Conservation (phyloP, 2,329 filamentous ascomycete species). For the Hirsutella minnesotensis region DNA sequence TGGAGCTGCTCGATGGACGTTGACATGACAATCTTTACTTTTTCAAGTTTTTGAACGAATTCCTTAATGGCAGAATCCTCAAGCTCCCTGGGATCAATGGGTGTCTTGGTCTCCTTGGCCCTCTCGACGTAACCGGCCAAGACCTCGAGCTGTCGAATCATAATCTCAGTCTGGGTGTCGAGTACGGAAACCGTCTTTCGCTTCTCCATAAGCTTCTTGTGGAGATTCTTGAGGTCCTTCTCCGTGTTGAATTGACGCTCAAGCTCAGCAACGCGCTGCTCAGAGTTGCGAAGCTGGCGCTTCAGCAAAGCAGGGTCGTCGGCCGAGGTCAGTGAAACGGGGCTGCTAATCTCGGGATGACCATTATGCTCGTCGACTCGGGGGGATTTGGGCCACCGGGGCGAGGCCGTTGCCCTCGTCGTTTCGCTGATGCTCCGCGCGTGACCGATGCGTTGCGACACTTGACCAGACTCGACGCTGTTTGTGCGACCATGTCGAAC, state of each 20-base stretch:
- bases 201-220: conserved; percentile 83
- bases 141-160: conserved; percentile 82
- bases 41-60: conserved; percentile 64
- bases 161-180: conserved; percentile 90
- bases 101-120: conserved; percentile 71
- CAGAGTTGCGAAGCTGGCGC: conserved; percentile 67
- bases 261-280: conserved; percentile 77
- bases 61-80: conserved; percentile 89
- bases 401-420: conserved; percentile 50
- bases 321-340: conserved; percentile 49
- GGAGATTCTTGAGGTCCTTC: conserved; percentile 60
- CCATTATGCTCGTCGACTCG: conserved; percentile 41
- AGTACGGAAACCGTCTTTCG: conserved; percentile 89
- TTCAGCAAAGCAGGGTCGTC: conserved; percentile 59
- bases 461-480: conserved; percentile 51
- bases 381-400: conserved; percentile 60
- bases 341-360: conserved; percentile 56
- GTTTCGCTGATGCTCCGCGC: conserved; percentile 54
- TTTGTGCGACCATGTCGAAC: conserved; percentile 86
- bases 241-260: conserved; percentile 62
- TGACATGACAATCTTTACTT: conserved; percentile 47
- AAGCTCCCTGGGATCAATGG: conserved; percentile 68
- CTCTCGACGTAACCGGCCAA: conserved; percentile 79
- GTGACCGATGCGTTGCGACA: conserved; percentile 34
- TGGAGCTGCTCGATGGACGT: conserved; percentile 47